Evolutionary conservation across 169 alveolate species (phyloP).

Genomic region (Amoebophrya sp.): DNA sequence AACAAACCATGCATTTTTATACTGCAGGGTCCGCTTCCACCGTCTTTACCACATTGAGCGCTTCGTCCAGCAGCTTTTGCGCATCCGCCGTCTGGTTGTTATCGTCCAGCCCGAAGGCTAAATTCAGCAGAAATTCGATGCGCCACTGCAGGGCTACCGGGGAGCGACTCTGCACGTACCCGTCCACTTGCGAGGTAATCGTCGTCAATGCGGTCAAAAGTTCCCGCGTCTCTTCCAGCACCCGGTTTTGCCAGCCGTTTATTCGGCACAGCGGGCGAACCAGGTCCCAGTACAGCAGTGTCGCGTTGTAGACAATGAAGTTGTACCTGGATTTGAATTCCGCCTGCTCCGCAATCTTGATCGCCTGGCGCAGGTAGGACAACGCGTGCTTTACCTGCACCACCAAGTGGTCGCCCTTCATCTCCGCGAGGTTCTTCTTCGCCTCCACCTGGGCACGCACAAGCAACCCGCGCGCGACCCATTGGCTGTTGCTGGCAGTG

Average conservation of each 20-base stretch:
- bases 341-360: background rate
- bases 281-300: slow-evolving; percentile 41
- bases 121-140: slow-evolving; percentile 34
- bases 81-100: slow-evolving; percentile 37
- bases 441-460: background rate
- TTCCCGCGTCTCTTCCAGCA: slow-evolving; percentile 35
- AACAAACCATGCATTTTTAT: too few species aligned
- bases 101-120: slow-evolving; percentile 45
- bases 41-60: background rate
- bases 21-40: background rate
- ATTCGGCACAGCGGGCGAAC: slow-evolving; percentile 44
- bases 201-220: slow-evolving; percentile 35
- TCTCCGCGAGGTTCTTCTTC: slow-evolving; percentile 30
- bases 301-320: slow-evolving; percentile 44
- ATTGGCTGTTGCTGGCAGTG: background rate
- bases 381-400: background rate
- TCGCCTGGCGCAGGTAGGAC: background rate
- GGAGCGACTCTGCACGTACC: slow-evolving; percentile 30
- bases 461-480: background rate
- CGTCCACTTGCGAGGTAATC: background rate
- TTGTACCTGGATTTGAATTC: background rate
- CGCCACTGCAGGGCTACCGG: slow-evolving; percentile 37
- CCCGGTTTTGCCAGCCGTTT: slow-evolving; percentile 41
- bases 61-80: slow-evolving; percentile 40
- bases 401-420: slow-evolving; percentile 42